Base-by-base conservation (phyloP, 306 rosid genomes). In the Delonix regia region DNA sequence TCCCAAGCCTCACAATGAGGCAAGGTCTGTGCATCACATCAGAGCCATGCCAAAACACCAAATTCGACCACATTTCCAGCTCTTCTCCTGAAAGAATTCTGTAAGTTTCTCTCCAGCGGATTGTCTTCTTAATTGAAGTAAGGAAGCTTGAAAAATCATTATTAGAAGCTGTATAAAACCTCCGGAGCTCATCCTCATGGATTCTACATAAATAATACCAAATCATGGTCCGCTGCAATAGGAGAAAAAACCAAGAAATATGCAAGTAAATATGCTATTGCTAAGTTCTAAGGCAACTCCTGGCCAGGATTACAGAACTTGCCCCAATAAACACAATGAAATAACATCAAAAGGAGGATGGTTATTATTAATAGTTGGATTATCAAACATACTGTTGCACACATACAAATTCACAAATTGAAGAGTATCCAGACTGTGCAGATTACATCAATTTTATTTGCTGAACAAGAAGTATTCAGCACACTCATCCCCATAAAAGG, bases 1-100 rank as follows among this genome's bases (percentile, higher is more conserved):
- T 76, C 13, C 98, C 98, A 67, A 93, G 92, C 80, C 93, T 85
- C 51, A 93, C 91, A 18, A 93, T 60, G 70, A 91, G 94, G 65
- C 97, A 90, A 66, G 98, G 97, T 81, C 88, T 87, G 67, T 51
- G 67, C 81, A 82, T 67, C 79, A 83, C 67, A 78, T 93, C 98
- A 84, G 65, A 89, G 77, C 97, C 98, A 87, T 93, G 97, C 98
- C 86, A 82, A 68, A 78, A 82, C 66, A 93, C 89, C 92, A 90
- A 19, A 75, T 85, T 82, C 41, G 98, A 89, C 94, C 97, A 93
- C 47, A 56, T 77, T 63, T 88, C 87, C 82, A 90, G 91, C 83
- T 90, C 97, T 75, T 86, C 86, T 47, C 71, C 75, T 7, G 94
- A 84, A 72, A 93, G 91, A 71, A 93, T 93, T 76, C 89, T 81